These are phyloP conservation scores for Metarhizium rileyi DNA, from an alignment of 2,329 filamentous ascomycete species.

Conservation along the genomic window DNA sequence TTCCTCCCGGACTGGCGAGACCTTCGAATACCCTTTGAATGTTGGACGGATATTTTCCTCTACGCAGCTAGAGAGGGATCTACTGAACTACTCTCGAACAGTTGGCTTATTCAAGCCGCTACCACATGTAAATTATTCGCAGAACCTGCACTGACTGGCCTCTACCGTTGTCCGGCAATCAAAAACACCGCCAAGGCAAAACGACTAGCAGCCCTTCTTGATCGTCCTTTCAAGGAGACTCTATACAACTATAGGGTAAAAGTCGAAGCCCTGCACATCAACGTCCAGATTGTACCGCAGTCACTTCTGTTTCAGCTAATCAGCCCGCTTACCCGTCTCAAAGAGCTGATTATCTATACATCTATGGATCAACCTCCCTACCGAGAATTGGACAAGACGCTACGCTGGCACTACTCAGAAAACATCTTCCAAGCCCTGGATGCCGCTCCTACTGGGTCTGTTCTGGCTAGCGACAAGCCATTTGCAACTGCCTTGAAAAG, in stretches of 20 bases:
- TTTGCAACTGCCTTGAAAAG: constrained; percentile 32
- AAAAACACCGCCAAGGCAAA: constrained; percentile 34
- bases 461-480: constrained; percentile 21
- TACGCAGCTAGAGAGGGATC: constrained; percentile 46
- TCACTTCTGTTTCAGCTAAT: constrained; percentile 42
- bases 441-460: constrained; percentile 32
- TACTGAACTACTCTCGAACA: constrained; percentile 34
- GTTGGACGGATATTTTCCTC: constrained; percentile 60
- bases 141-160: constrained; percentile 62
- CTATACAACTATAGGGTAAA: constrained; percentile 59
- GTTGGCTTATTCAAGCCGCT: constrained; percentile 58
- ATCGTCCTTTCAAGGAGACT: constrained; percentile 37
- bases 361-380: constrained; percentile 59
- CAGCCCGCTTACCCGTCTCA: constrained; percentile 54
- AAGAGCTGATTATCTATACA: constrained; percentile 63
- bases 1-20: constrained; percentile 46
- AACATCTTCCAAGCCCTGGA: constrained; percentile 56
- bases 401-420: constrained; percentile 61
- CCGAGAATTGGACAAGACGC: constrained; percentile 41
- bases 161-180: constrained; percentile 63
- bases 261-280: constrained; percentile 58
- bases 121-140: constrained; percentile 54
- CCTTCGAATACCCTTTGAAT: constrained; percentile 50
- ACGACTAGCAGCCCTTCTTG: constrained; percentile 42
- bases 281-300: constrained; percentile 53